A percentile compares a stretch with the other conserved stretches of the same genome.
Conservation (phyloP, 495 filamentous ascomycete species). For the Xylaria venustula region DNA sequence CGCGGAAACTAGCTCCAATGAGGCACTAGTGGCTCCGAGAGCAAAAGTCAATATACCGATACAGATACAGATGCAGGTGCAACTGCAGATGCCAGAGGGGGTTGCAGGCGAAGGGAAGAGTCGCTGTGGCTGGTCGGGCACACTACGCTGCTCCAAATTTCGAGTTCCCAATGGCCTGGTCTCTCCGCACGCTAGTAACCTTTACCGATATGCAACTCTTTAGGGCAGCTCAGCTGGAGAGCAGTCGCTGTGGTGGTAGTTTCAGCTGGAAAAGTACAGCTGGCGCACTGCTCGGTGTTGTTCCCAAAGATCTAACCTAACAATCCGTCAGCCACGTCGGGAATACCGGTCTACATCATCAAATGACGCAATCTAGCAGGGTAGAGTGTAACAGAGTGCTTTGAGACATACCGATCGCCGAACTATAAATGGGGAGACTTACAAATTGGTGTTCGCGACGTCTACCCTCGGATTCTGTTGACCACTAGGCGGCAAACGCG, state of each 20-base stretch:
- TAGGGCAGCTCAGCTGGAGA: constrained; percentile 3
- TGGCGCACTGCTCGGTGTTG: background rate
- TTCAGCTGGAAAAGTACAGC: constrained; percentile 12
- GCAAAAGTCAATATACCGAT: background rate
- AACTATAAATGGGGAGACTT: no score
- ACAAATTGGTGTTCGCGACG: no score
- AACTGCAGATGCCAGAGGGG: background rate
- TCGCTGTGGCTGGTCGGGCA: background rate
- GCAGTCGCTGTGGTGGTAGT: background rate
- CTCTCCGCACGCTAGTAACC: background rate
- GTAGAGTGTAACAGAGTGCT: no score
- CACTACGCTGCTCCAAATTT: background rate
- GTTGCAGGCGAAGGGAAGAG: background rate
- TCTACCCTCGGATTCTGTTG: no score
- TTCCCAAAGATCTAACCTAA: constrained; percentile 1
- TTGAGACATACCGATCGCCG: no score
- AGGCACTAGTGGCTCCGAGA: background rate
- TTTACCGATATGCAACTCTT: background rate
- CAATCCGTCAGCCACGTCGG: background rate
- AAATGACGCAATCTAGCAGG: no score
- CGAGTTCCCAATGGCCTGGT: background rate
- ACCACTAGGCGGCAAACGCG: no score
- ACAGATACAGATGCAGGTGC: background rate
- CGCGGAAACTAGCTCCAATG: background rate
- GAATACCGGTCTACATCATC: background rate